phyloP scores from a whole-genome alignment of 2,329 filamentous ascomycete species.

The Colletotrichum sp. region DNA sequence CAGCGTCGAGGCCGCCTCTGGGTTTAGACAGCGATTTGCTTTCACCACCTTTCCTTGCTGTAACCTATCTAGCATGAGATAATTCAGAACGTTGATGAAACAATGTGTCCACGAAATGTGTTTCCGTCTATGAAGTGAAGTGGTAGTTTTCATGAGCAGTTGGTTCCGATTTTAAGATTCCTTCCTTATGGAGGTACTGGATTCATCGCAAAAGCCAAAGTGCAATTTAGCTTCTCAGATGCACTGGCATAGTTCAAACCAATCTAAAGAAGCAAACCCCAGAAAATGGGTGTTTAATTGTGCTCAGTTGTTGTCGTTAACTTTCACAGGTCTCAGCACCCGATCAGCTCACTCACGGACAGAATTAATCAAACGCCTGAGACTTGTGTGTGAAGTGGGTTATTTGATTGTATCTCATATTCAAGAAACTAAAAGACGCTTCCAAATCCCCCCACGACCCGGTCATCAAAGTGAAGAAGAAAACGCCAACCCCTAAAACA shows the following conservation, averaged over 20 bases:
- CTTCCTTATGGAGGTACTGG: neutral
- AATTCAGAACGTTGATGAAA: neutral
- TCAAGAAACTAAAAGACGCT: neutral
- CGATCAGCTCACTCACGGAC: neutral
- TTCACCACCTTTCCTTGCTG: conserved; percentile 2
- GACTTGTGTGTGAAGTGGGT: neutral
- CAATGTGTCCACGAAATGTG: neutral
- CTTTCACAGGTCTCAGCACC: neutral
- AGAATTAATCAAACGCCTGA: neutral
- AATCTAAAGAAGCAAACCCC: neutral
- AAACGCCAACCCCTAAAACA: neutral
- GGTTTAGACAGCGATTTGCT: conserved; percentile 13
- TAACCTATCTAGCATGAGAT: conserved; percentile 2
- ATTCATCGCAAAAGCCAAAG: neutral
- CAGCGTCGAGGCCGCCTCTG: neutral
- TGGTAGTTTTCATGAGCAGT: neutral
- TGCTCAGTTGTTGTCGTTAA: neutral
- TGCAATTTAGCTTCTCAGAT: neutral
- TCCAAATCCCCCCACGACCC: neutral
- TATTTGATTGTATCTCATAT: neutral
- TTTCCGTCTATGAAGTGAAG: neutral
- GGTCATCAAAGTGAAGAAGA: neutral
- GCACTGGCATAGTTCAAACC: neutral
- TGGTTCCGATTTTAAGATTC: too few relatives aligned
- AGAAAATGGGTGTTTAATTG: neutral